phyloP scores from a whole-genome alignment of 2,329 filamentous ascomycete species.

The Cytospora paraplurivora region DNA sequence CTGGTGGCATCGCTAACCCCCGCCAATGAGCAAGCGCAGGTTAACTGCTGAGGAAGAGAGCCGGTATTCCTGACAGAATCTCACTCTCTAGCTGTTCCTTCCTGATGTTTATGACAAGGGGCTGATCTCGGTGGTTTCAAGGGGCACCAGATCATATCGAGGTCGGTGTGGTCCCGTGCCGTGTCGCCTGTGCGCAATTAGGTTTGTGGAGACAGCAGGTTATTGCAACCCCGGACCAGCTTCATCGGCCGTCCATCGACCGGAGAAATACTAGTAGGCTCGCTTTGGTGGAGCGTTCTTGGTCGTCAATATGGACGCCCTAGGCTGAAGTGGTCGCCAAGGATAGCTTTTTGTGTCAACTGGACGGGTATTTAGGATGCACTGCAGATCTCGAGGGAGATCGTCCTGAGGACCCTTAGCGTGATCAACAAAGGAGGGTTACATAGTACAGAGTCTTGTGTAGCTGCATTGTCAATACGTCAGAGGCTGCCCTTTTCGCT shows the following conservation, averaged over 20 bases:
- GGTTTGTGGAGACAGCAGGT: background rate
- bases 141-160: constrained; percentile 11
- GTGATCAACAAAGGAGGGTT: background rate
- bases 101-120: background rate
- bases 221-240: background rate
- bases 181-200: background rate
- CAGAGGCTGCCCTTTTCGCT: background rate
- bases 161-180: background rate
- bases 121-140: constrained; percentile 19
- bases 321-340: background rate
- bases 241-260: background rate
- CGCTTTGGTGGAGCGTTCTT: background rate
- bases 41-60: constrained; percentile 2
- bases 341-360: background rate
- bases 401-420: background rate
- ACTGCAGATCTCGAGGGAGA: background rate
- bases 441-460: background rate
- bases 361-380: background rate
- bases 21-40: constrained; percentile 19
- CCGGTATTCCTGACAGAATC: constrained; percentile 9
- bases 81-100: constrained; percentile 3
- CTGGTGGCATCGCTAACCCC: constrained; percentile 5
- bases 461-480: background rate
- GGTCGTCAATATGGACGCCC: constrained; percentile 1
- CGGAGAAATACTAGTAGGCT: background rate